Evolutionary conservation across 805 yeast species (phyloP).

Genomic region (Naumovozyma dairenensis): DNA sequence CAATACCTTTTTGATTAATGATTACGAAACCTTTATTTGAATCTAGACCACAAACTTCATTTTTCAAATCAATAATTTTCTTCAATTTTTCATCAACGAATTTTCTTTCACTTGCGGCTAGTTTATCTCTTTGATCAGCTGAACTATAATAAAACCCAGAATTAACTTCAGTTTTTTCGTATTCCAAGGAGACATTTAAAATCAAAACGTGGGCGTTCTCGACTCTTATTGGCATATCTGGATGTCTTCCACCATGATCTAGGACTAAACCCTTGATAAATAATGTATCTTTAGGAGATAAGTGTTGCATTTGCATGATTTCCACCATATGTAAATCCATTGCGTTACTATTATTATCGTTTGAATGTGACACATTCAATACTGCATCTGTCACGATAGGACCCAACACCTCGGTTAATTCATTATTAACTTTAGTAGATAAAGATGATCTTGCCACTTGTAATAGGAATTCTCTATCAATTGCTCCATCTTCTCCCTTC

Average conservation of each 20-base stretch:
- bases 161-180: slow-evolving; percentile 96
- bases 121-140: slow-evolving; percentile 92
- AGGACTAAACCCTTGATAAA: slow-evolving; percentile 83
- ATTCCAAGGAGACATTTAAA: slow-evolving; percentile 87
- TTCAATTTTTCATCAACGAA: slow-evolving; percentile 90
- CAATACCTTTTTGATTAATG: slow-evolving; percentile 96
- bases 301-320: slow-evolving; percentile 96
- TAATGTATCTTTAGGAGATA: slow-evolving; percentile 71
- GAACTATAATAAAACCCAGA: slow-evolving; percentile 88
- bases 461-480: slow-evolving; percentile 78
- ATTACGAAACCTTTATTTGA: slow-evolving; percentile 76
- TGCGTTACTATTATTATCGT: slow-evolving; percentile 29
- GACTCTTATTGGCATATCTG: slow-evolving; percentile 92
- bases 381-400: slow-evolving; percentile 98
- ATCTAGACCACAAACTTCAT: slow-evolving; percentile 76
- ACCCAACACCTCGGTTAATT: slow-evolving; percentile 68
- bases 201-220: slow-evolving; percentile 78
- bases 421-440: slow-evolving; percentile 73
- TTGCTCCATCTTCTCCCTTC: slow-evolving; percentile 30
- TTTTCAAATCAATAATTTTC: slow-evolving; percentile 86
- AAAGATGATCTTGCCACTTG: slow-evolving; percentile 89
- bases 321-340: slow-evolving; percentile 95
- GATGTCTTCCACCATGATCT: slow-evolving; percentile 98
- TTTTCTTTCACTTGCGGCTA: slow-evolving; percentile 85
- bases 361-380: slow-evolving; percentile 52